Base-by-base conservation (phyloP, 805 yeast genomes). In the Yarrowia deformans region DNA sequence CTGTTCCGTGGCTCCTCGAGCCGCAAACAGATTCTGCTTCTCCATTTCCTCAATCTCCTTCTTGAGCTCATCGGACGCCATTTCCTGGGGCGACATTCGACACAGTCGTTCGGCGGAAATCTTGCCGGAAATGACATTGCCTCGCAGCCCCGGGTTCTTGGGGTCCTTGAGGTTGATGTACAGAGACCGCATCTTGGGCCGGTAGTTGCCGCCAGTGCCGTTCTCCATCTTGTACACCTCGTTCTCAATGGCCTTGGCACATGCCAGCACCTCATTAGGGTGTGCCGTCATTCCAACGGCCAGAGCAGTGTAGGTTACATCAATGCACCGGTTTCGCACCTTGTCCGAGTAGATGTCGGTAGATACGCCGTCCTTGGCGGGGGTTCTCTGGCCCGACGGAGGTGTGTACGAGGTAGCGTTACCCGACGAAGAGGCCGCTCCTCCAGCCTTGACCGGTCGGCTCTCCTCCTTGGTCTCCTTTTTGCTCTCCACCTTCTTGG, bases 1-100 rank as follows among this genome's bases (percentile, higher is more conserved):
- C 82, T 93, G 92, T 75, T 94, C 95, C 8, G 91, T 93, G 8
- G 99, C 98, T 74, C 98, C 97, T 80, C 92, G 98, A 1, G 99
- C 99, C 77, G 94, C 97, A 79, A 90, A 94, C 77, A 95, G 82
- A 79, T 95, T 95, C 79, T 91, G 90, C 77, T 90, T 89, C 75
- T 91, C 92, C 74, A 95, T 84, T 75, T 90, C 88, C 75, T 92
- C 96, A 73, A 93, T 84, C 77, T 93, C 95, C 78, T 89, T 85
- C 79, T 90, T 91, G 74, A 95, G 84, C 42, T 91, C 87, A 75
- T 91, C 97, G 3, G 98, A 97, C 0, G 98, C 98, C 88, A 95
- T 84, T 73, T 95, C 99, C 76, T 89, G 91, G n/a, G 97, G 94
- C 42, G 89, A 82, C 97, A 96, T 93, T 43, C 79, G 84, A 60